A percentile compares a stretch with the other conserved stretches of the same genome.
These are phyloP conservation scores for Cryptosporidium ubiquitum DNA, from an alignment of 169 alveolate species.

Conservation along the genomic window DNA sequence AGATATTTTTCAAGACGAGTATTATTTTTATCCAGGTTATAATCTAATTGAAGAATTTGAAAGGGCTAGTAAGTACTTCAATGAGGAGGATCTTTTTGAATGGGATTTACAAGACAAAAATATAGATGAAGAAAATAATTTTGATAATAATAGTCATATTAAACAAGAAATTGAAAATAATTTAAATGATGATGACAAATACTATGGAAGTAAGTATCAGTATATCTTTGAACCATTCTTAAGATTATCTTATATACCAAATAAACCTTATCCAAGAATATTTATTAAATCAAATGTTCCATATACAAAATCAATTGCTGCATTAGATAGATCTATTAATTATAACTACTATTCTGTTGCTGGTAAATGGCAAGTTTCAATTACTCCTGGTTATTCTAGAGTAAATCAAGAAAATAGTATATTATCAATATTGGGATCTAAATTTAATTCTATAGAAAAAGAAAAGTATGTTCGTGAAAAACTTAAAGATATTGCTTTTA, in stretches of 20 bases:
- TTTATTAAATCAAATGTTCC: constrained; percentile 42
- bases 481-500: constrained; percentile 2
- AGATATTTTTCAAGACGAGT: neutral
- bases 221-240: constrained; percentile 9
- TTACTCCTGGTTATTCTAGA: constrained; percentile 46
- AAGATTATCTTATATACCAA: constrained; percentile 22
- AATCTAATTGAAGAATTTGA: neutral
- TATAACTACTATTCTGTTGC: constrained; percentile 17
- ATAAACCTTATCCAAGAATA: constrained; percentile 57
- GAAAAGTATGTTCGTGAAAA: constrained; percentile 1
- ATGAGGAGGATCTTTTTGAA: constrained; percentile 3
- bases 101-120: neutral
- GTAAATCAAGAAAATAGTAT: constrained; percentile 31
- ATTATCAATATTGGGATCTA: constrained; percentile 16
- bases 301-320: constrained; percentile 13
- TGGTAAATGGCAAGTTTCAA: constrained; percentile 41
- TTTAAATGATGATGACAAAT: neutral
- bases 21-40: neutral
- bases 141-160: neutral
- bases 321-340: constrained; percentile 18
- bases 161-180: neutral
- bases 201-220: neutral
- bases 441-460: neutral
- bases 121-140: neutral
- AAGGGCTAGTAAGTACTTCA: neutral